phyloP scores from a whole-genome alignment of 1,284 basidiomycete genomes.

The Ceratorhiza oryzae-sativae region DNA sequence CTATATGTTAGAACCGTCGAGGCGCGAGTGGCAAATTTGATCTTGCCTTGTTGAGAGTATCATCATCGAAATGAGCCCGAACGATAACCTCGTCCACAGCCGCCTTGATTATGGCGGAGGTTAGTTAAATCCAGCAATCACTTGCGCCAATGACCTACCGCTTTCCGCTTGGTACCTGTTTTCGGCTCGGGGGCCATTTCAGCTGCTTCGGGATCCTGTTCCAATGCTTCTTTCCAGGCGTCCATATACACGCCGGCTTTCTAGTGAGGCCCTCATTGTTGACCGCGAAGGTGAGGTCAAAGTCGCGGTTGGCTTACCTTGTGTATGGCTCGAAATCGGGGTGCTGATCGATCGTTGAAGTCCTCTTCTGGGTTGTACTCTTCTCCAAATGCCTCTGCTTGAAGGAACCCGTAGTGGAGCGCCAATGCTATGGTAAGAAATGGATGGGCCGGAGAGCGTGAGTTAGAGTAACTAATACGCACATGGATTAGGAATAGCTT shows the following conservation, averaged over 20 bases:
- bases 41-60: conserved; percentile 69
- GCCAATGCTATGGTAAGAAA: conserved; percentile 58
- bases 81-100: conserved; percentile 72
- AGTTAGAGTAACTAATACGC: not conserved
- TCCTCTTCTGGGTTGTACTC: conserved; percentile 71
- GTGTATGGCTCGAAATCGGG: conserved; percentile 80
- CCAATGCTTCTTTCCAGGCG: conserved; percentile 74
- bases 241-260: conserved; percentile 76
- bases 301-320: too few species aligned
- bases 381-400: conserved; percentile 91
- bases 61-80: conserved; percentile 65
- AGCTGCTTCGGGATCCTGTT: conserved; percentile 67
- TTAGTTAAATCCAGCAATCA: not conserved
- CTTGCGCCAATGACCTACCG: conserved; percentile 57
- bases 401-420: conserved; percentile 87
- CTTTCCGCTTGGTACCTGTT: conserved; percentile 68
- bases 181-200: conserved; percentile 55
- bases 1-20: conserved; percentile 42
- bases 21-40: not conserved
- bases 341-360: conserved; percentile 82
- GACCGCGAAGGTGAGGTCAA: too few species aligned
- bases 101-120: conserved; percentile 57
- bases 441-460: not conserved
- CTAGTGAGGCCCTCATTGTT: too few species aligned
- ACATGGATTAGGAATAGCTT: conserved; percentile 94